These are phyloP conservation scores for Serendipita sp. DNA, from an alignment of 768 basidiomycete genomes.

Conservation along the genomic window DNA sequence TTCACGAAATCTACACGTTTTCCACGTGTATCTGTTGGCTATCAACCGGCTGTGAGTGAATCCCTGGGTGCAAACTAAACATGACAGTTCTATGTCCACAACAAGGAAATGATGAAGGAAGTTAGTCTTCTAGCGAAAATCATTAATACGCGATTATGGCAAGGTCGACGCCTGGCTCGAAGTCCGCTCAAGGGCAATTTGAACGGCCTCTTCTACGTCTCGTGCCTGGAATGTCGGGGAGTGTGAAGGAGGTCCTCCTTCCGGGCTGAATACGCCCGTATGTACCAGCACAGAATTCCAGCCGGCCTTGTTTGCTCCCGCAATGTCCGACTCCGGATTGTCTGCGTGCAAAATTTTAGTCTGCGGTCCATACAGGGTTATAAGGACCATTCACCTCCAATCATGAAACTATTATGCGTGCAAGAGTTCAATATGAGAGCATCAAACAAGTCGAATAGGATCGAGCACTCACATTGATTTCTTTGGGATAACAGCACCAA, in stretches of 20 bases:
- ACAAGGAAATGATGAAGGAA: too few species aligned
- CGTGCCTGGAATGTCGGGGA: conserved; percentile 51
- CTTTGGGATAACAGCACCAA: conserved; percentile 10
- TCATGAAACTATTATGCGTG: conserved; percentile 65
- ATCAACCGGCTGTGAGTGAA: too few species aligned
- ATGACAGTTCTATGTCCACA: too few species aligned
- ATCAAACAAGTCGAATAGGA: too few species aligned
- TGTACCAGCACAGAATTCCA: conserved; percentile 79
- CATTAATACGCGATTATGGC: too few species aligned
- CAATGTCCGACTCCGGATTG: conserved; percentile 84
- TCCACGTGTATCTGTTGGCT: too few species aligned
- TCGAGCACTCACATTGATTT: conserved; percentile 27
- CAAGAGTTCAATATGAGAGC: too few species aligned
- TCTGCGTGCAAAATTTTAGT: conserved; percentile 39
- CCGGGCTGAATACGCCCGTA: conserved; percentile 75
- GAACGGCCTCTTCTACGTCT: conserved; percentile 73
- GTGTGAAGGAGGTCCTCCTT: conserved; percentile 46
- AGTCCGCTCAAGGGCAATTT: background rate
- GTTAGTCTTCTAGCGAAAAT: too few species aligned
- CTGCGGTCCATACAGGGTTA: too few species aligned
- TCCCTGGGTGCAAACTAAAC: too few species aligned
- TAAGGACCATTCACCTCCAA: conserved; percentile 77
- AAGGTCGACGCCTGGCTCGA: too few species aligned
- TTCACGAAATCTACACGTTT: too few species aligned
- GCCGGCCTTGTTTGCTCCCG: conserved; percentile 69